These are phyloP conservation scores for Xanthoconium separans DNA, from an alignment of 1,284 basidiomycete genomes.

Conservation along the genomic window DNA sequence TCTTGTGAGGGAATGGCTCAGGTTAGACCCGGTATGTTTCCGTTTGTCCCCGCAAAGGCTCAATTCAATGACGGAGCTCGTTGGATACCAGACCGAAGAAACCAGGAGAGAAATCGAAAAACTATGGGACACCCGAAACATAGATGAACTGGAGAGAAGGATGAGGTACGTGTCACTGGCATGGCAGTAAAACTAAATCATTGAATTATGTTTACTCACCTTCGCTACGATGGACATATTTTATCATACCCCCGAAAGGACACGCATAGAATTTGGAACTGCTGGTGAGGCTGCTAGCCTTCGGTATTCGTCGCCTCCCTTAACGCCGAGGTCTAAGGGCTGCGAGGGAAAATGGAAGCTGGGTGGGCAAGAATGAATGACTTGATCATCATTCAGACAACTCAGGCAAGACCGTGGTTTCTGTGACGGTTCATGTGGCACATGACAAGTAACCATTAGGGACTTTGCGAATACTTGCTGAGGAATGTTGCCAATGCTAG, in stretches of 20 bases:
- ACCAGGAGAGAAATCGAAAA: slow-evolving; percentile 55
- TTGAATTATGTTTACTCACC: not conserved
- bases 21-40: slow-evolving; percentile 47
- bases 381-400: slow-evolving; percentile 78
- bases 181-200: not conserved
- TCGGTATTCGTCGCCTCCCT: not conserved
- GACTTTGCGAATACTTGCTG: slow-evolving; percentile 71
- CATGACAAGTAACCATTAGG: slow-evolving; percentile 40
- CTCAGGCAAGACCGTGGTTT: slow-evolving; percentile 52
- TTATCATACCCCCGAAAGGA: slow-evolving; percentile 35
- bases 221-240: not conserved
- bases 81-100: slow-evolving; percentile 44
- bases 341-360: slow-evolving; percentile 81
- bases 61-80: not conserved
- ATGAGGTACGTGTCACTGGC: slow-evolving; percentile 45
- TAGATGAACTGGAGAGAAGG: slow-evolving; percentile 52
- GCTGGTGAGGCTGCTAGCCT: slow-evolving; percentile 52
- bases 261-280: slow-evolving; percentile 82
- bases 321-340: slow-evolving; percentile 43
- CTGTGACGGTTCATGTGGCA: not conserved
- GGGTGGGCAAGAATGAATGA: slow-evolving; percentile 88
- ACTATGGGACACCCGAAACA: slow-evolving; percentile 46
- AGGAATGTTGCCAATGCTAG: slow-evolving; percentile 51
- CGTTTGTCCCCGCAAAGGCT: not conserved
- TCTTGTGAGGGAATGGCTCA: slow-evolving; percentile 57